Conservation (phyloP, 73 alveolate species). For the Paramecium pentaurelia region DNA sequence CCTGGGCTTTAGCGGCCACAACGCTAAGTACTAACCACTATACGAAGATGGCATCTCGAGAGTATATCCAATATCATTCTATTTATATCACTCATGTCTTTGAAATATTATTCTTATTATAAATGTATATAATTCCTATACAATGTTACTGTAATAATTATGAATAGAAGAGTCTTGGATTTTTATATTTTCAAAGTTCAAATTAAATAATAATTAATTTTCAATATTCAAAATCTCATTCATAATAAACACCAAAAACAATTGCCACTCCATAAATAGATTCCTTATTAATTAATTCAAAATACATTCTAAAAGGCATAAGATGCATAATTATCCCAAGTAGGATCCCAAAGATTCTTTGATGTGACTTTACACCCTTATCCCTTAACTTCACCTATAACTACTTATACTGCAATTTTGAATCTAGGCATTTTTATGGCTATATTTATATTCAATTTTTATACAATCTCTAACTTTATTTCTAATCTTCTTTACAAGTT, state of each 20-base stretch:
- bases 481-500: not conserved
- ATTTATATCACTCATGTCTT: not conserved
- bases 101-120: not conserved
- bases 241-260: conserved; percentile 45
- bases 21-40: conserved; percentile 56
- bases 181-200: not conserved
- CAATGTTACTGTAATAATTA: not conserved
- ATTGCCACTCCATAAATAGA: conserved; percentile 9
- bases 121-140: not conserved
- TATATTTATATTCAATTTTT: not conserved
- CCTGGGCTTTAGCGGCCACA: conserved; percentile 61
- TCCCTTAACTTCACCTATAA: conserved; percentile 20
- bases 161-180: not conserved
- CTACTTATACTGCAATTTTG: not conserved
- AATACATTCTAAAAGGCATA: not conserved
- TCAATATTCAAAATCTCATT: not conserved
- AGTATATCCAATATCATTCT: not conserved
- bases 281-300: not conserved
- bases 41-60: conserved; percentile 52
- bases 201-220: not conserved
- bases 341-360: conserved; percentile 26
- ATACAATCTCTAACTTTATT: conserved; percentile 19
- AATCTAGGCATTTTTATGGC: conserved; percentile 45
- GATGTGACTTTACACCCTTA: conserved; percentile 30
- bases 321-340: conserved; percentile 43